Percentiles rank a stretch among this genome's conserved stretches.
Evolutionary conservation across 2,329 filamentous ascomycete genomes (phyloP).

Genomic region (Hymenoscyphus fructigenus): DNA sequence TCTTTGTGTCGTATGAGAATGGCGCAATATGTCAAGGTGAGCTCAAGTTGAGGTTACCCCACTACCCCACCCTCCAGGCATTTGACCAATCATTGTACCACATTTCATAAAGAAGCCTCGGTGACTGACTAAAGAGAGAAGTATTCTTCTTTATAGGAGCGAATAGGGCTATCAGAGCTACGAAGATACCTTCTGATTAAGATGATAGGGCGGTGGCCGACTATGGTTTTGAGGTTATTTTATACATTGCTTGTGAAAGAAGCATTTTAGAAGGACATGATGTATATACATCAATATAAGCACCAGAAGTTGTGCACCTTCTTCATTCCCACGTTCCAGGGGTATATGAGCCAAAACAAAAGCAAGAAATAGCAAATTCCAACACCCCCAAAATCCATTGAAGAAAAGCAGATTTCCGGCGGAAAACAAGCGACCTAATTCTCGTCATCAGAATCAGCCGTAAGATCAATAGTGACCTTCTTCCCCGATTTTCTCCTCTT

Average conservation of each 20-base stretch:
- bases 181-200: no score
- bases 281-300: no score
- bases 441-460: neutral
- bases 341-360: neutral
- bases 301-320: no score
- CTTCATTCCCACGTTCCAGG: neutral
- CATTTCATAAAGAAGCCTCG: neutral
- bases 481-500: conserved; percentile 5
- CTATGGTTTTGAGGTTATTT: no score
- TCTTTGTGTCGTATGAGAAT: conserved; percentile 1
- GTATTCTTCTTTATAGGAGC: no score
- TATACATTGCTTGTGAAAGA: no score
- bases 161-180: no score
- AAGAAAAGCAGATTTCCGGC: neutral
- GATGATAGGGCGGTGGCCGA: no score
- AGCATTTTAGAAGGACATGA: no score
- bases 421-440: neutral
- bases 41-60: conserved; percentile 6
- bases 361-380: neutral
- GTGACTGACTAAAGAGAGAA: neutral
- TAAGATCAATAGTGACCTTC: conserved; percentile 10
- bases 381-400: neutral
- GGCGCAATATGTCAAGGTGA: neutral
- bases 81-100: neutral
- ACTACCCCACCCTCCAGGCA: conserved; percentile 6